Conservation (phyloP, 148 eudicot genomes). For the Hydrangea macrophylla region DNA sequence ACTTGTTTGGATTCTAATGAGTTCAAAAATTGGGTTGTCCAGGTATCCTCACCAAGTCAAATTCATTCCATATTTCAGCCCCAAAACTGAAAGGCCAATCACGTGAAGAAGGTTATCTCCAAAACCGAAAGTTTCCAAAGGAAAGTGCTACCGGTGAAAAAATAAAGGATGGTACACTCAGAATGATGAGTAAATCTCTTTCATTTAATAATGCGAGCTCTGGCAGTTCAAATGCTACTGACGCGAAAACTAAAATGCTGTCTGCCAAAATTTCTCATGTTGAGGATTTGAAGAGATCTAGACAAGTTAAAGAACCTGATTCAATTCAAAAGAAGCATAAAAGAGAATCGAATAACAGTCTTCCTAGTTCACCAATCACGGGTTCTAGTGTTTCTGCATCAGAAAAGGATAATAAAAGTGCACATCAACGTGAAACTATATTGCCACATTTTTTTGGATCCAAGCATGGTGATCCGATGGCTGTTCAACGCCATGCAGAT, state of each 20-base stretch:
- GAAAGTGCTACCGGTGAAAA: conserved; percentile 17
- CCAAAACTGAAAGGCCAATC: conserved; percentile 15
- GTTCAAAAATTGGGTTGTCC: conserved; percentile 5
- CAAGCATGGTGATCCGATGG: conserved; percentile 14
- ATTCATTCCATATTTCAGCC: conserved; percentile 16
- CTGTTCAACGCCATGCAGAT: conserved; percentile 10
- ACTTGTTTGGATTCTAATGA: background rate
- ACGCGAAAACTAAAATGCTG: conserved; percentile 12
- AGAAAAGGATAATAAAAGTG: conserved; percentile 4
- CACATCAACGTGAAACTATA: background rate
- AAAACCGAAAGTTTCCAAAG: conserved; percentile 8
- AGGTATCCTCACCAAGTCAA: conserved; percentile 26
- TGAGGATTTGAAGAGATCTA: conserved; percentile 15
- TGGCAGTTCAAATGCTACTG: conserved; percentile 11
- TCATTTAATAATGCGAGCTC: conserved; percentile 26
- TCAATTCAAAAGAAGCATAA: conserved; percentile 16
- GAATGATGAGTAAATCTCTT: conserved; percentile 25
- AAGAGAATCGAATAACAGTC: conserved; percentile 13
- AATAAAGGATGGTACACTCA: conserved; percentile 10
- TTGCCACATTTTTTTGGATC: background rate
- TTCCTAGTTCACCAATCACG: conserved; percentile 8
- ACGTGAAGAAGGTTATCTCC: conserved; percentile 3
- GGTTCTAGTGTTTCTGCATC: conserved; percentile 10
- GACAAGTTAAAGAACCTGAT: conserved; percentile 12
- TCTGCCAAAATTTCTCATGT: background rate